Evolutionary conservation across 805 yeast genomes (phyloP).

Genomic region (Wickerhamomyces chaumierensis): DNA sequence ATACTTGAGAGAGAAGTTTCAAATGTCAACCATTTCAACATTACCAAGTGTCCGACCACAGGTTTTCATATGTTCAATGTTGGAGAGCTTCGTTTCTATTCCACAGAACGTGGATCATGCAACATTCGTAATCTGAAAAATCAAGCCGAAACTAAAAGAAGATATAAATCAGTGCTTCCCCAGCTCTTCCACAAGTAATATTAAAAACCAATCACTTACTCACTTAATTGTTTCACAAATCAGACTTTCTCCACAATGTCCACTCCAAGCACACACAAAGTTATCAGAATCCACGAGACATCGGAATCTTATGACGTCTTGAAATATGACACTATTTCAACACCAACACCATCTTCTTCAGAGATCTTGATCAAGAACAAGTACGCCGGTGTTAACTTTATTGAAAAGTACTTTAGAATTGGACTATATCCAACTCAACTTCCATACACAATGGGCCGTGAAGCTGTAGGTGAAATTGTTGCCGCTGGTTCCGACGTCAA

Average conservation of each 20-base stretch:
- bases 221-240: too few relatives aligned
- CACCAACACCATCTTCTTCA: conserved; percentile 42
- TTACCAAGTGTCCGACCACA: too few relatives aligned
- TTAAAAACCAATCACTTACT: too few relatives aligned
- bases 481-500: conserved; percentile 50
- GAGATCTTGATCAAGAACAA: conserved; percentile 64
- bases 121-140: not conserved
- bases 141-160: too few relatives aligned
- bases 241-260: not conserved
- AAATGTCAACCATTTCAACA: too few relatives aligned
- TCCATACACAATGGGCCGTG: conserved; percentile 66
- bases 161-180: too few relatives aligned
- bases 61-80: too few relatives aligned
- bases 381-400: conserved; percentile 73
- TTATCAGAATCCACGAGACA: conserved; percentile 36
- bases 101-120: too few relatives aligned
- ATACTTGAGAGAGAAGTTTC: too few relatives aligned
- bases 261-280: conserved; percentile 51
- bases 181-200: not conserved
- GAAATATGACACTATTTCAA: conserved; percentile 40
- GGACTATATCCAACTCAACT: conserved; percentile 56
- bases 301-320: conserved; percentile 33
- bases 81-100: too few relatives aligned
- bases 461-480: conserved; percentile 61
- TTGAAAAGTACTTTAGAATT: conserved; percentile 72